phyloP scores from a whole-genome alignment of 129 eudicot genomes.

The Dittrichia graveolens region DNA sequence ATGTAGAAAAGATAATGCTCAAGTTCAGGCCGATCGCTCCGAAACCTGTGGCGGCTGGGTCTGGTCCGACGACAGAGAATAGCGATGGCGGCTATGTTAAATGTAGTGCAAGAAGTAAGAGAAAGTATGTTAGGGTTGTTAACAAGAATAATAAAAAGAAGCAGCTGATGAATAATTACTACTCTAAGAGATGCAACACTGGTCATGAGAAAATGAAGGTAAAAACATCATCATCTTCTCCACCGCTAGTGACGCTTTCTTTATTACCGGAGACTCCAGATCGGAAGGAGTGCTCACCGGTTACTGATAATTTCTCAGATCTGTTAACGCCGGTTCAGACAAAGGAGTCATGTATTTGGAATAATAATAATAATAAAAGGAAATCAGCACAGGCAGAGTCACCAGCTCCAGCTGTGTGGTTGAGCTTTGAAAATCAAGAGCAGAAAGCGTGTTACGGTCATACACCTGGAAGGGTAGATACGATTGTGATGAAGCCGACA shows the following conservation, averaged over 20 bases:
- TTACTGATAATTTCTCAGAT: constrained; percentile 18
- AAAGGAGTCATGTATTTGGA: background rate
- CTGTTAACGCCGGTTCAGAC: constrained; percentile 9
- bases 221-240: background rate
- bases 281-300: constrained; percentile 32
- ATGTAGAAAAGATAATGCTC: constrained; percentile 70
- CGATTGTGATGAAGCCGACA: background rate
- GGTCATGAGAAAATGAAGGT: constrained; percentile 29
- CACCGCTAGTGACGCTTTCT: constrained; percentile 55
- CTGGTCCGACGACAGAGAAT: constrained; percentile 40
- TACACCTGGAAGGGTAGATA: constrained; percentile 8
- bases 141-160: constrained; percentile 1
- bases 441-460: constrained; percentile 13
- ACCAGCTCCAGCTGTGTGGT: constrained; percentile 38
- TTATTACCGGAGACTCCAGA: constrained; percentile 76
- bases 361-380: background rate
- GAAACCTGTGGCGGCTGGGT: constrained; percentile 54
- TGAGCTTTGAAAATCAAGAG: constrained; percentile 41
- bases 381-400: background rate
- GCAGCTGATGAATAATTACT: constrained; percentile 7
- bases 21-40: constrained; percentile 87
- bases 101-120: constrained; percentile 41
- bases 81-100: constrained; percentile 34
- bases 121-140: constrained; percentile 48
- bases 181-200: background rate